Evolutionary conservation across 2,329 filamentous ascomycete genomes (phyloP).

Genomic region (Colletotrichum siamense): DNA sequence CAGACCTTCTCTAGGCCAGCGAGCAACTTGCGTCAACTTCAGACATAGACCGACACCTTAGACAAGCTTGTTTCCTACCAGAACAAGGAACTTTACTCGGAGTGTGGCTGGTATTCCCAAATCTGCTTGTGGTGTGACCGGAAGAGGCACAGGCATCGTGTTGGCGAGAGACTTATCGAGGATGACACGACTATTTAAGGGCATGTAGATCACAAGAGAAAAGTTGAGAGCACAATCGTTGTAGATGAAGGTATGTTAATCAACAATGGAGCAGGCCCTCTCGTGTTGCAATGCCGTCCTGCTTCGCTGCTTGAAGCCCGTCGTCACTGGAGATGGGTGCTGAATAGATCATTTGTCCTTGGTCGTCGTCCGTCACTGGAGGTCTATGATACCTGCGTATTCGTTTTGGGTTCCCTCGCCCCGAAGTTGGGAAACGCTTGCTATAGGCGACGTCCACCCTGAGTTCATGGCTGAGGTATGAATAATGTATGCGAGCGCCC

Average conservation of each 20-base stretch:
- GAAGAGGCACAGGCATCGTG: background rate
- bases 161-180: background rate
- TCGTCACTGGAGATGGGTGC: background rate
- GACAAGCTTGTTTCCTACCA: background rate
- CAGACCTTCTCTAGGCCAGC: background rate
- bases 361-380: background rate
- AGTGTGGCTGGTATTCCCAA: background rate
- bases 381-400: background rate
- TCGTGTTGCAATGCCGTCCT: background rate
- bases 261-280: background rate
- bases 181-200: background rate
- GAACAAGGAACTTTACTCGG: background rate
- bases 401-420: background rate
- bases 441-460: background rate
- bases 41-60: background rate
- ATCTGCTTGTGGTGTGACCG: accelerated
- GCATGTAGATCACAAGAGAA: background rate
- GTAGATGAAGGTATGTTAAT: too few relatives aligned
- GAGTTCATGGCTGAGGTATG: accelerated
- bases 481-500: accelerated
- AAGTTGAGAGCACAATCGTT: background rate
- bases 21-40: background rate
- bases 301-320: background rate
- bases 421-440: background rate
- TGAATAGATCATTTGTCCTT: background rate